Conservation (phyloP, 139 green algal genomes). For the Astrephomene gubernaculifera region DNA sequence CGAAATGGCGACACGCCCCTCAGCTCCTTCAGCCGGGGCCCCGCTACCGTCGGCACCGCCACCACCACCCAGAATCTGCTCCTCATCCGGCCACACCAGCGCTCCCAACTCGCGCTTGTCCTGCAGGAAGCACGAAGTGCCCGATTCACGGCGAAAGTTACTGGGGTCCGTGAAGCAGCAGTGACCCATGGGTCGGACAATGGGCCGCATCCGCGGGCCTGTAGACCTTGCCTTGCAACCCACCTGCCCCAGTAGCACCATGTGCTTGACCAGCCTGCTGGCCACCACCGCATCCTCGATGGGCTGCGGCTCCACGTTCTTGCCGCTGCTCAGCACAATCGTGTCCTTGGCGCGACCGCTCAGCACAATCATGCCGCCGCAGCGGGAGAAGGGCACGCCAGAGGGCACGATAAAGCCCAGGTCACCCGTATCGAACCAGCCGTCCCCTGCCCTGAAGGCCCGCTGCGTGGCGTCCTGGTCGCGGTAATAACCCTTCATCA, state of each 20-base stretch:
- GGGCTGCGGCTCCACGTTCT: slow-evolving; percentile 94
- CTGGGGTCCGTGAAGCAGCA: not conserved
- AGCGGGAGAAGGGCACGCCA: slow-evolving; percentile 68
- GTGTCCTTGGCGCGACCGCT: slow-evolving; percentile 92
- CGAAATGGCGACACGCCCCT: not conserved
- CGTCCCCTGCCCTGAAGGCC: slow-evolving; percentile 72
- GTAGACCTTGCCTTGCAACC: slow-evolving; percentile 50
- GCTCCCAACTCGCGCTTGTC: slow-evolving; percentile 67
- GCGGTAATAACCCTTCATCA: slow-evolving; percentile 82
- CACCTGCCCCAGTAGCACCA: slow-evolving; percentile 81
- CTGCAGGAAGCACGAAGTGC: slow-evolving; percentile 20
- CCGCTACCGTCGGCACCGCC: too few relatives aligned
- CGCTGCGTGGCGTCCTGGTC: slow-evolving; percentile 69
- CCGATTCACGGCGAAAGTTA: not conserved
- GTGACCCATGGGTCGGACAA: not conserved
- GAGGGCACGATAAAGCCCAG: slow-evolving; percentile 80
- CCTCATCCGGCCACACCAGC: slow-evolving; percentile 66
- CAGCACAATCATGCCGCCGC: slow-evolving; percentile 74
- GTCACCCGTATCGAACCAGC: slow-evolving; percentile 92
- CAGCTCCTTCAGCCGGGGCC: slow-evolving; percentile 13
- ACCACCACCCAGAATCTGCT: too few relatives aligned
- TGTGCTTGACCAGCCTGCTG: slow-evolving; percentile 76
- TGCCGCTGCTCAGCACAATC: slow-evolving; percentile 89
- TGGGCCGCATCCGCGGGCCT: not conserved
- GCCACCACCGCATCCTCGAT: slow-evolving; percentile 85